Conservation (phyloP, 495 filamentous ascomycete species). For the Sporormia fimetaria region DNA sequence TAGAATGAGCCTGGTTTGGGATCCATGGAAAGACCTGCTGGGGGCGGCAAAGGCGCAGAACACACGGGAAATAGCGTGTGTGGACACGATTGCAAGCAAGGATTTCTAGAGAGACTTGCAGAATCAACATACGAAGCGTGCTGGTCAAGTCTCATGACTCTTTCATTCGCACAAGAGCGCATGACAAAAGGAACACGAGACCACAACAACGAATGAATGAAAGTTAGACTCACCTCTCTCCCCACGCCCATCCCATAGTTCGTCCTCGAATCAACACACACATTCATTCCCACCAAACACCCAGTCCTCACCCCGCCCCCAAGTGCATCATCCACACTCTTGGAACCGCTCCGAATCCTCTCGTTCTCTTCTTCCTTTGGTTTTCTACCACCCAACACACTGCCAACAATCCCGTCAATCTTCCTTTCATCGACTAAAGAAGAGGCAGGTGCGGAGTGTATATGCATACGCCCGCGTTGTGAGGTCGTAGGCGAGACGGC, state of each 20-base stretch:
- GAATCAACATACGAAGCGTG: background rate
- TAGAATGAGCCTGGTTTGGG: too few species aligned
- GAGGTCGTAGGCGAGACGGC: background rate
- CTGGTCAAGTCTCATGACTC: background rate
- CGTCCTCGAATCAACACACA: too few species aligned
- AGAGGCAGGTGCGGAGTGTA: background rate
- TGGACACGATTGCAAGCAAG: too few species aligned
- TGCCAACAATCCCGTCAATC: slow-evolving; percentile 2
- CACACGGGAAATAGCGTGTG: too few species aligned
- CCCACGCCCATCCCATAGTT: slow-evolving; percentile 18
- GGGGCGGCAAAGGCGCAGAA: too few species aligned
- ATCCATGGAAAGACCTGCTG: too few species aligned
- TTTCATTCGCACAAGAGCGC: background rate
- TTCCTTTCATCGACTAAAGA: background rate
- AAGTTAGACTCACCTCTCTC: slow-evolving; percentile 15
- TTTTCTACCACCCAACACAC: background rate
- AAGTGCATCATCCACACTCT: slow-evolving; percentile 23
- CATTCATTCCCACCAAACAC: slow-evolving; percentile 12
- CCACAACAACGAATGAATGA: slow-evolving; percentile 1
- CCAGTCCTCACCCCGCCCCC: slow-evolving; percentile 21
- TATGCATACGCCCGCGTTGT: background rate
- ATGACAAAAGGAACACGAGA: background rate
- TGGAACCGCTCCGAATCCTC: slow-evolving; percentile 14
- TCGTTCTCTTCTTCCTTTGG: background rate
- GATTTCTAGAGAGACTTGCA: too few species aligned